phyloP scores from a whole-genome alignment of 2,329 filamentous ascomycete species.

The Ophiostoma piceae region DNA sequence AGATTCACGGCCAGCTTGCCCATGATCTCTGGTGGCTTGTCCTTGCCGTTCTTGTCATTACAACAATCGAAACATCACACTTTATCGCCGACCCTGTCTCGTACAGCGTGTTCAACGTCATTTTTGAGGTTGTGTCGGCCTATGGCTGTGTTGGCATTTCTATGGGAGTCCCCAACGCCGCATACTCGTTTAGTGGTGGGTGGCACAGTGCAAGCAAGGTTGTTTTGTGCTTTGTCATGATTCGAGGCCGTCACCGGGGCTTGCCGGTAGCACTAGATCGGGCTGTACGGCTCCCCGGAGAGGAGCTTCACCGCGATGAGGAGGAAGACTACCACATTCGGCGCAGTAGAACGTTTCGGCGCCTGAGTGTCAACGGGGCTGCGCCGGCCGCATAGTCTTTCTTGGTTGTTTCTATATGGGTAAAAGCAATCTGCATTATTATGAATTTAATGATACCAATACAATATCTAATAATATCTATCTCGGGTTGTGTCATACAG shows the following conservation, averaged over 20 bases:
- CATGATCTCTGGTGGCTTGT: slow-evolving; percentile 63
- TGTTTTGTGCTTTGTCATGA: slow-evolving; percentile 52
- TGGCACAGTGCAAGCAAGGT: slow-evolving; percentile 50
- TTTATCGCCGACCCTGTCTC: slow-evolving; percentile 48
- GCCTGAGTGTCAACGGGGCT: slow-evolving; percentile 28
- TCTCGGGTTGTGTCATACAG: not conserved
- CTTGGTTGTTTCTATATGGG: not conserved
- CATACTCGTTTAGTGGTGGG: slow-evolving; percentile 52
- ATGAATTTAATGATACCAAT: not conserved
- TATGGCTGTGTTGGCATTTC: slow-evolving; percentile 58
- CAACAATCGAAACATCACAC: slow-evolving; percentile 52
- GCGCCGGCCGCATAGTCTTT: not conserved
- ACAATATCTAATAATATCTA: not conserved
- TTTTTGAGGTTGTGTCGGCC: slow-evolving; percentile 51
- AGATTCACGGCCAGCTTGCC: slow-evolving; percentile 55
- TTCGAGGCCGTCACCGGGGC: slow-evolving; percentile 51
- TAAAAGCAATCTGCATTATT: not conserved
- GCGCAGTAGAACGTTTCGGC: slow-evolving; percentile 35
- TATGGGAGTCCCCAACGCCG: slow-evolving; percentile 47
- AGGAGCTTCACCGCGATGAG: slow-evolving; percentile 37
- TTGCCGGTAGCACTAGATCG: slow-evolving; percentile 52
- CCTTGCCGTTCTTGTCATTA: slow-evolving; percentile 55
- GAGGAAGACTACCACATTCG: slow-evolving; percentile 41
- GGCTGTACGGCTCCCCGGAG: slow-evolving; percentile 41
- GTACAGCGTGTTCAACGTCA: slow-evolving; percentile 54